These are phyloP conservation scores for Ophiocordyceps camponoti-rufipedis DNA, from an alignment of 2,329 filamentous ascomycete species.

Conservation along the genomic window DNA sequence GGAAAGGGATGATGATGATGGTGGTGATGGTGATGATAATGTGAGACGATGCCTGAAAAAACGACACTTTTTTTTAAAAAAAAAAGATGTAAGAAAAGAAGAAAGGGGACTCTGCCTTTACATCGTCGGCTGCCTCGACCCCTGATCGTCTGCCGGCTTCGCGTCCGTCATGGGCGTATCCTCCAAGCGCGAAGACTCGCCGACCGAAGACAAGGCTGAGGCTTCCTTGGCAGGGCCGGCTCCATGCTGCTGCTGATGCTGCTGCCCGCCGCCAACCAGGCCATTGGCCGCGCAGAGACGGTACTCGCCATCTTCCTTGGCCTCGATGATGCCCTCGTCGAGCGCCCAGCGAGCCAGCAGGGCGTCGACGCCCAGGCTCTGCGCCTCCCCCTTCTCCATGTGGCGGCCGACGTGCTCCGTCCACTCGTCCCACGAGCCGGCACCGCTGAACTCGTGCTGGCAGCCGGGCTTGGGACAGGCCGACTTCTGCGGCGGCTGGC, in stretches of 20 bases:
- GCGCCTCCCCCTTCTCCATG: slow-evolving; percentile 56
- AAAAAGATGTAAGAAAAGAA: neutral
- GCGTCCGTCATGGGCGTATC: slow-evolving; percentile 8
- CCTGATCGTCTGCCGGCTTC: slow-evolving; percentile 7
- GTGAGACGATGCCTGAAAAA: neutral
- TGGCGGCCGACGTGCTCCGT: slow-evolving; percentile 87
- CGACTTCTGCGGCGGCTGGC: slow-evolving; percentile 52
- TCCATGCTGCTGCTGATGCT: too few species aligned
- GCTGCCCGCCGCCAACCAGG: slow-evolving; percentile 1
- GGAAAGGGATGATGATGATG: neutral
- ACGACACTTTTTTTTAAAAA: too few species aligned
- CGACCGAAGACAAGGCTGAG: slow-evolving; percentile 5
- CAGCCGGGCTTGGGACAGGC: slow-evolving; percentile 59
- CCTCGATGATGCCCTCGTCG: slow-evolving; percentile 44
- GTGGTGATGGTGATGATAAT: neutral
- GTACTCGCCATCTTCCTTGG: slow-evolving; percentile 35
- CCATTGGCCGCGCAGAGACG: slow-evolving; percentile 21
- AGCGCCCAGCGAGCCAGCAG: slow-evolving; percentile 43
- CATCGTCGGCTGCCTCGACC: too few species aligned
- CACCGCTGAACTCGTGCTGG: slow-evolving; percentile 48
- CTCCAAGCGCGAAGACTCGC: slow-evolving; percentile 5
- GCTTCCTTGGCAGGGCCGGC: slow-evolving; percentile 7
- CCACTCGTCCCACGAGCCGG: slow-evolving; percentile 69
- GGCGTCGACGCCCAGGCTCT: slow-evolving; percentile 35
- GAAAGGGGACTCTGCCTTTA: neutral